phyloP scores from a whole-genome alignment of 2,329 filamentous ascomycete genomes.

The Sordariomycetes sp. region DNA sequence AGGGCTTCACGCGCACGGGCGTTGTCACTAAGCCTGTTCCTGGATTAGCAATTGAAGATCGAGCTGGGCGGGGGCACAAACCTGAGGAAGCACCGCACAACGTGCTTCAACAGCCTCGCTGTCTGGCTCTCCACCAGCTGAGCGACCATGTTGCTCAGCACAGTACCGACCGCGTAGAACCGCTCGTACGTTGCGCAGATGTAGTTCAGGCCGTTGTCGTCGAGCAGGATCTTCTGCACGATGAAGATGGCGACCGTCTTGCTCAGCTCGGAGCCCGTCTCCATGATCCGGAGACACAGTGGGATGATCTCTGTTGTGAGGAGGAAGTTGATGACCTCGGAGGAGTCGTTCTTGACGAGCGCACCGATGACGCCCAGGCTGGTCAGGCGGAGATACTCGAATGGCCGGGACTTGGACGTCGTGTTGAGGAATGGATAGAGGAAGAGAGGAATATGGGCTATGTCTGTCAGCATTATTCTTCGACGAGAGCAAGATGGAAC shows the following conservation, averaged over 20 bases:
- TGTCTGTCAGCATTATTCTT: constrained; percentile 5
- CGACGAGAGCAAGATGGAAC: constrained; percentile 10
- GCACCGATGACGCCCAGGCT: constrained; percentile 95
- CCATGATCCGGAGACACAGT: constrained; percentile 96
- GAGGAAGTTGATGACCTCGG: constrained; percentile 97
- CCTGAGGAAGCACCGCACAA: constrained; percentile 94
- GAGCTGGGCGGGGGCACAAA: too few relatives aligned
- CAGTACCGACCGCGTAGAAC: constrained; percentile 96
- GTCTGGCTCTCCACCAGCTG: constrained; percentile 98
- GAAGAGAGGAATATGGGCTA: constrained; percentile 94
- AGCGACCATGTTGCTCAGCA: constrained; percentile 96
- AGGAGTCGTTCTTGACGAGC: constrained; percentile 96
- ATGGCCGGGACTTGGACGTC: constrained; percentile 93
- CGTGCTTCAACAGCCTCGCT: constrained; percentile 89
- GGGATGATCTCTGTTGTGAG: constrained; percentile 98
- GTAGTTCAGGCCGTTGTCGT: constrained; percentile 94
- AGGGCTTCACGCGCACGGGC: constrained; percentile 90
- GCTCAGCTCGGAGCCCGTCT: constrained; percentile 94
- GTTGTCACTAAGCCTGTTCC: constrained; percentile 80
- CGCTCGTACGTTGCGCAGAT: constrained; percentile 98
- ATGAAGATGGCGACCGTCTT: constrained; percentile 99
- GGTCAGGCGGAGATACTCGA: constrained; percentile 93
- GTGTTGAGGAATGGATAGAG: constrained; percentile 98
- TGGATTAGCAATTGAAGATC: not conserved
- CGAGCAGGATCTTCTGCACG: constrained; percentile 95